Evolutionary conservation across 2,329 filamentous ascomycete species (phyloP).

Genomic region (Fusarium guadeloupense): DNA sequence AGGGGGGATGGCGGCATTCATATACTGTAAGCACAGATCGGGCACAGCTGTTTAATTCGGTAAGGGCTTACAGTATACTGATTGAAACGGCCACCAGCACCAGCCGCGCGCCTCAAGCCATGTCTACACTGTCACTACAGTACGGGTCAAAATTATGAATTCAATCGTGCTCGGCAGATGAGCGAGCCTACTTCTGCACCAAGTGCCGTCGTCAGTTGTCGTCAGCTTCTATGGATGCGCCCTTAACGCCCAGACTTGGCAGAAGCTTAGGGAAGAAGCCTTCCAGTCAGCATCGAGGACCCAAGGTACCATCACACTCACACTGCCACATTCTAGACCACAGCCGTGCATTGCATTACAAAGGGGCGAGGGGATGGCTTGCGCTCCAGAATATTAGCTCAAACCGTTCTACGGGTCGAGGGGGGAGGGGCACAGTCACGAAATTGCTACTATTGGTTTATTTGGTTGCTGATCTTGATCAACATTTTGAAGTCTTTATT

Average conservation of each 20-base stretch:
- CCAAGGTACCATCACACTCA: constrained; percentile 28
- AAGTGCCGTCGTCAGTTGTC: constrained; percentile 25
- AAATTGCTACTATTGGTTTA: too few species aligned
- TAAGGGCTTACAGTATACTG: background rate
- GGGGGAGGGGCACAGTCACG: too few species aligned
- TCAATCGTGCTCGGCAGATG: constrained; percentile 23
- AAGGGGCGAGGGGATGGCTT: too few species aligned
- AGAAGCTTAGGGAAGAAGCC: background rate
- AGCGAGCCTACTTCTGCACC: constrained; percentile 1
- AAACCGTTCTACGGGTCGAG: background rate
- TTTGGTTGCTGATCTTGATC: too few species aligned
- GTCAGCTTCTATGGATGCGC: constrained; percentile 22
- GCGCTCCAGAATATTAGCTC: too few species aligned
- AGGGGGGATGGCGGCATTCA: constrained; percentile 13
- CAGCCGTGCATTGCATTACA: too few species aligned
- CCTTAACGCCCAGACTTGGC: constrained; percentile 10
- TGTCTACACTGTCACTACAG: background rate
- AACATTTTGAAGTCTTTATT: too few species aligned
- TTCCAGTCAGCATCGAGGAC: background rate
- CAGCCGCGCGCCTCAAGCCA: background rate
- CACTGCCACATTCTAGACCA: constrained; percentile 20
- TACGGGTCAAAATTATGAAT: constrained; percentile 8
- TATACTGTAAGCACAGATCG: constrained; percentile 29
- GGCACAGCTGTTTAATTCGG: background rate
- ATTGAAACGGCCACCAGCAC: too few species aligned